Evolutionary conservation across 2,329 filamentous ascomycete species (phyloP), one percentile per base, ranked within the genome.

Genomic region (Aspergillus proliferans): DNA sequence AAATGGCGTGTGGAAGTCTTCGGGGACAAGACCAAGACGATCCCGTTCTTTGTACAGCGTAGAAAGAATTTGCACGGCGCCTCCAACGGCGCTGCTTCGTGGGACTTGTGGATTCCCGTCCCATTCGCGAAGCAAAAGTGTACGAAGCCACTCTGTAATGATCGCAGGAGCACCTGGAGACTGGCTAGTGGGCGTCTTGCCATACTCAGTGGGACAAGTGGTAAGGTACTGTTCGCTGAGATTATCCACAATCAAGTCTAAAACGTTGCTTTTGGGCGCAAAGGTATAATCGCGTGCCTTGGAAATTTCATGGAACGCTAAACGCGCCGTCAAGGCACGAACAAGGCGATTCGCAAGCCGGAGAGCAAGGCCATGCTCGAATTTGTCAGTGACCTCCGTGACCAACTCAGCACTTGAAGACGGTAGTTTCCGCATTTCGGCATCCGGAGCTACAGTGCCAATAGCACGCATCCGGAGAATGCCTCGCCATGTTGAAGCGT

Each of bases 91-190:
- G 26, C 85, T 82, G 59, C 86, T 84, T 47, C 80, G 83, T 2
- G 82, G 75, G 46, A 95, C 79, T 40, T 84, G 79, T 1, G 87
- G 79, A 47, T 81, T 81, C 0, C 88, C 87, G 61, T 92, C 80
- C 91, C 91, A 96, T 53, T 88, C 83, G 48, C 84, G 82, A 41
- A 94, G 70, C 60, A 95, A 80, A 1, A 93, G 78, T 0, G 85
- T 83, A 51, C 86, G 64, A 28, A 75, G 59, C 70, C 70, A 74
- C 51, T 74, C 71, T 18, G 72, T 59, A 24, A 72, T 66, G 12
- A 73, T 53, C 12, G 65, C 63, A 7, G 65, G 55, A 4, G 64
- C 55, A 28, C 58, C 61, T 14, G 62, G 57, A 6, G 54, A 51
- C n/a, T 55, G 57, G 21, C 42, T 30, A 14, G 52, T 48, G 33